Percentiles rank a stretch among this genome's conserved stretches.
phyloP scores from a whole-genome alignment of 2,329 filamentous ascomycete species.

The Aureobasidium sp. region DNA sequence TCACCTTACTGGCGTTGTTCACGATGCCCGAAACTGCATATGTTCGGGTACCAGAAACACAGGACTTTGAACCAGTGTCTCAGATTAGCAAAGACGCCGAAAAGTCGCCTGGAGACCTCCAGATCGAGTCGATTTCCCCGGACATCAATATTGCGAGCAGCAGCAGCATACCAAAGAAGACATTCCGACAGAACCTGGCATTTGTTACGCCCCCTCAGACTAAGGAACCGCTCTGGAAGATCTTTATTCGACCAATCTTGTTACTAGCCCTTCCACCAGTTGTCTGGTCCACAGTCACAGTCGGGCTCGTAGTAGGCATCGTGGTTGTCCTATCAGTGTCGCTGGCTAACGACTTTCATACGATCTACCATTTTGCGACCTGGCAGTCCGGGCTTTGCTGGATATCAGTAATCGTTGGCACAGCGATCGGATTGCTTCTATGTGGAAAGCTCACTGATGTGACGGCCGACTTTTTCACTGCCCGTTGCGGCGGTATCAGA shows the following conservation, averaged over 20 bases:
- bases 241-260: conserved; percentile 45
- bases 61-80: too few relatives aligned
- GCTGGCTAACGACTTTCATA: not conserved
- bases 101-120: too few relatives aligned
- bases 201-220: conserved; percentile 19
- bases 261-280: conserved; percentile 45
- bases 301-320: not conserved
- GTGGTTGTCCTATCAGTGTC: not conserved
- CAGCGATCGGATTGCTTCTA: not conserved
- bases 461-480: not conserved
- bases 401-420: not conserved
- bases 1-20: too few relatives aligned
- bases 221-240: conserved; percentile 40
- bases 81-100: too few relatives aligned
- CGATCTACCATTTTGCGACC: not conserved
- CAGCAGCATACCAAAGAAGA: not conserved
- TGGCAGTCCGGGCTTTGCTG: not conserved
- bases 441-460: not conserved
- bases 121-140: too few relatives aligned
- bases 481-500: not conserved
- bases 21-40: too few relatives aligned
- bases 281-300: conserved; percentile 43
- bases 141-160: too few relatives aligned
- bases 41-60: too few relatives aligned
- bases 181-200: not conserved